Conservation (phyloP, 2,329 filamentous ascomycete genomes). For the Blastomyces parvus region DNA sequence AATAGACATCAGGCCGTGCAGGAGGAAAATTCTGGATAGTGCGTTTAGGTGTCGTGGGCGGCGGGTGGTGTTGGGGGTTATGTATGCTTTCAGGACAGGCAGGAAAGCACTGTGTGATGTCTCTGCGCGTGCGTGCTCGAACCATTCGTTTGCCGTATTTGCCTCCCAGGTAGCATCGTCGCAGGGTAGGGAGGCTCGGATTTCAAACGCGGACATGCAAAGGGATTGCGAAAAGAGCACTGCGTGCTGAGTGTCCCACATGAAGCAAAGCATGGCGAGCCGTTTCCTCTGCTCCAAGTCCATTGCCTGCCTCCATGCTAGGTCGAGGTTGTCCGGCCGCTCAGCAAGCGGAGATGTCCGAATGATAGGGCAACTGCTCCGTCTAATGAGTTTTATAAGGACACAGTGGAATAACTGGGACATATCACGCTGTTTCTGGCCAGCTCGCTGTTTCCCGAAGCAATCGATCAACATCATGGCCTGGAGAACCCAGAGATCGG, state of each 20-base stretch:
- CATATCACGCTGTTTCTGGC: conserved; percentile 55
- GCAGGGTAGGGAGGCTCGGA: conserved; percentile 49
- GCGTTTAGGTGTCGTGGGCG: conserved; percentile 39
- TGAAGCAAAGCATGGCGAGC: conserved; percentile 52
- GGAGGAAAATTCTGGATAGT: conserved; percentile 45
- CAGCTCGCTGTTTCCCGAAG: conserved; percentile 54
- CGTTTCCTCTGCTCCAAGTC: conserved; percentile 51
- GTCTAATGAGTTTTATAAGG: conserved; percentile 46
- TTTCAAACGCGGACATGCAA: conserved; percentile 57
- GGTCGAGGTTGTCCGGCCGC: conserved; percentile 33
- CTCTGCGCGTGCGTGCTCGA: conserved; percentile 32
- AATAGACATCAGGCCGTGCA: conserved; percentile 55
- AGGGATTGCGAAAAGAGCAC: conserved; percentile 57
- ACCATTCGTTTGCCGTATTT: conserved; percentile 44
- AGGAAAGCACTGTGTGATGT: conserved; percentile 38
- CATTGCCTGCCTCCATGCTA: conserved; percentile 46
- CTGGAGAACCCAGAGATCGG: conserved; percentile 52
- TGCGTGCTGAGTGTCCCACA: conserved; percentile 58
- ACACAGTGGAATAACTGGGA: conserved; percentile 51
- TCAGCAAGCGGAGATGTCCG: conserved; percentile 29
- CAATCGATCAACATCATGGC: conserved; percentile 55
- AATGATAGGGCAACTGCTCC: conserved; percentile 44
- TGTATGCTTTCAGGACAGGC: conserved; percentile 47
- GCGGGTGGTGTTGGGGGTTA: conserved; percentile 36
- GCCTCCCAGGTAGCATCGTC: conserved; percentile 50